Conservation (phyloP, 176 grass and related monocot genomes). For the Pharus latifolius region DNA sequence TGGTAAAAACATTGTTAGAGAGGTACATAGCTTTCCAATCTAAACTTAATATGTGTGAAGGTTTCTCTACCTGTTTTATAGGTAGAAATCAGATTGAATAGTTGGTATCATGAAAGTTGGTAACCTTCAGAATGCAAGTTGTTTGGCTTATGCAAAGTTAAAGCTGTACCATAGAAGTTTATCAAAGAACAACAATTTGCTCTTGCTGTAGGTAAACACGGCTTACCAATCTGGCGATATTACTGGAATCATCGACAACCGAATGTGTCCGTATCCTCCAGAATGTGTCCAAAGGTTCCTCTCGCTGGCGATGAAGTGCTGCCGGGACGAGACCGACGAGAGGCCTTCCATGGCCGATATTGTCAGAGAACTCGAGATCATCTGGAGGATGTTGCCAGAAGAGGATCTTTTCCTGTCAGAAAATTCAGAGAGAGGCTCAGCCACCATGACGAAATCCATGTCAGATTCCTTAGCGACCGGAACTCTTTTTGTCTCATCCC, state of each 20-base stretch:
- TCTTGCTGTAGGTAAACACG: slow-evolving; percentile 48
- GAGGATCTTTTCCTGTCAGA: slow-evolving; percentile 15
- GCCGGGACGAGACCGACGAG: slow-evolving; percentile 50
- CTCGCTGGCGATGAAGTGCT: slow-evolving; percentile 68
- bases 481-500: slow-evolving; percentile 23
- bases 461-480: slow-evolving; percentile 8
- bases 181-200: not conserved
- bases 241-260: slow-evolving; percentile 45
- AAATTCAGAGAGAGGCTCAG: not conserved
- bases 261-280: slow-evolving; percentile 34
- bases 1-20: slow-evolving; percentile 94
- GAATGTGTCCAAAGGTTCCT: slow-evolving; percentile 41
- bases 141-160: too few species aligned
- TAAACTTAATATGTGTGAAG: not conserved
- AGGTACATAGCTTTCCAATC: slow-evolving; percentile 34
- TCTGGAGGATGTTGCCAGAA: slow-evolving; percentile 40
- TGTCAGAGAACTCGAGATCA: slow-evolving; percentile 64
- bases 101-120: too few species aligned
- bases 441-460: not conserved
- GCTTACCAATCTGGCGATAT: slow-evolving; percentile 41
- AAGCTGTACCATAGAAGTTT: not conserved
- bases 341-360: slow-evolving; percentile 83
- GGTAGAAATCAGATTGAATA: not conserved
- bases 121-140: too few species aligned
- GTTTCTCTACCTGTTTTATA: not conserved